These are phyloP conservation scores for Podila verticillata DNA, from an alignment of 192 early-diverging fungal species.

Conservation along the genomic window DNA sequence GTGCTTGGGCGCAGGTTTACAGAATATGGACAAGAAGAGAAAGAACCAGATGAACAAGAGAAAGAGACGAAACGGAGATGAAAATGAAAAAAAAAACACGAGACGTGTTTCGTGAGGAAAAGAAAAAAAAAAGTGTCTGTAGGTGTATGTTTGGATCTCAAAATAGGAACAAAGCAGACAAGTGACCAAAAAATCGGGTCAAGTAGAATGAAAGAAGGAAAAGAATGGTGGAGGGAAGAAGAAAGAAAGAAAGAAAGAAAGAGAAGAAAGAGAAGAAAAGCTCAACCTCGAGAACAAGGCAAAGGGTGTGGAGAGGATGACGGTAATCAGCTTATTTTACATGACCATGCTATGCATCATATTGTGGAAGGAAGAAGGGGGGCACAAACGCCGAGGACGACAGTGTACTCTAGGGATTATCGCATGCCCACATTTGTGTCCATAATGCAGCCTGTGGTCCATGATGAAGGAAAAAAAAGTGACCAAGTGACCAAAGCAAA, in stretches of 20 bases:
- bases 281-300: no score
- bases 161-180: neutral
- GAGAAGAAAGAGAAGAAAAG: neutral
- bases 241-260: neutral
- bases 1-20: neutral
- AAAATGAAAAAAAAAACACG: no score
- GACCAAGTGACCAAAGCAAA: no score
- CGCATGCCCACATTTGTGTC: no score
- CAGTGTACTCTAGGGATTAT: no score
- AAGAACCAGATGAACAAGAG: neutral
- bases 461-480: no score
- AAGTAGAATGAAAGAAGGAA: neutral
- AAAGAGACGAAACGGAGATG: constrained; percentile 4
- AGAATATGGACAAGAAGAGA: neutral
- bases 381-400: no score
- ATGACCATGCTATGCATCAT: no score
- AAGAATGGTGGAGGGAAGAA: neutral
- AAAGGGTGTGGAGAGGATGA: no score
- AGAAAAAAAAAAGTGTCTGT: neutral
- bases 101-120: constrained; percentile 9
- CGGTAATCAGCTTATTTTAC: no score
- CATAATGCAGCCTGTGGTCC: no score
- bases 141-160: neutral
- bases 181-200: neutral
- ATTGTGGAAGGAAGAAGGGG: neutral